Base-by-base conservation (phyloP, 2,329 filamentous ascomycete genomes). In the Aspergillus tamarii region DNA sequence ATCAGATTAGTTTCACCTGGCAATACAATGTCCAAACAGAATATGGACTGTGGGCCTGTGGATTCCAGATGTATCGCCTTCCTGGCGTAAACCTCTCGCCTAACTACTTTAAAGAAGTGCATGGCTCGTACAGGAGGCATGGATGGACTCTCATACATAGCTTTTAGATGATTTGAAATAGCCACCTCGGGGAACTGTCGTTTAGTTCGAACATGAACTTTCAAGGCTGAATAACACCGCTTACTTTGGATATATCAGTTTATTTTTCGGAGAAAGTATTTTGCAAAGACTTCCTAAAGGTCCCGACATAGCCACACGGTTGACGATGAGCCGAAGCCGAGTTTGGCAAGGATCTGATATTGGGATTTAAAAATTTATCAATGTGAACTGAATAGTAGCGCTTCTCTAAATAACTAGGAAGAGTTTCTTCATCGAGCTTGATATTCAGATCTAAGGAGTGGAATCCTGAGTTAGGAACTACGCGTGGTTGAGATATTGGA, bases 101-200 rank as follows among this genome's bases (percentile, higher is more conserved):
- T 30, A 9, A 9, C 10, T 30, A 9, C 30, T 30, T 30, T 9
- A 0, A 9, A 30, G 30, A 30, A 30, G 10, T 30, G 30, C 10
- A 30, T 30, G 30, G 64, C 41, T 70, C 59, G 58, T 72, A 68
- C 21, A 76, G 59, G 6, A 76, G 66, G 60, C 71, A 76, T 23
- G 45, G 60, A 62, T 76, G 70, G 19, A 57, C 16, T 14, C 72
- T n/a, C 70, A 46, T 66, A 23, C 32, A 69, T 62, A 10, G 64
- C 63, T 14, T 66, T 64, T 16, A 78, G 60, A 58, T 72, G 64
- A 41, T 71, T 61, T 30, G 72, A 73, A 16, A 75, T 63, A n/a
- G 60, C 60, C 28, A 76, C 46, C 60, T 76, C 73, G 39, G 63
- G 62, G n/a, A 59, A 53, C 45, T 57, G 57, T 7, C 59, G 59